A percentile compares a stretch with the other conserved stretches of the same genome.
Conservation (phyloP, 2,329 filamentous ascomycete species). For the Talaromyces piceae region DNA sequence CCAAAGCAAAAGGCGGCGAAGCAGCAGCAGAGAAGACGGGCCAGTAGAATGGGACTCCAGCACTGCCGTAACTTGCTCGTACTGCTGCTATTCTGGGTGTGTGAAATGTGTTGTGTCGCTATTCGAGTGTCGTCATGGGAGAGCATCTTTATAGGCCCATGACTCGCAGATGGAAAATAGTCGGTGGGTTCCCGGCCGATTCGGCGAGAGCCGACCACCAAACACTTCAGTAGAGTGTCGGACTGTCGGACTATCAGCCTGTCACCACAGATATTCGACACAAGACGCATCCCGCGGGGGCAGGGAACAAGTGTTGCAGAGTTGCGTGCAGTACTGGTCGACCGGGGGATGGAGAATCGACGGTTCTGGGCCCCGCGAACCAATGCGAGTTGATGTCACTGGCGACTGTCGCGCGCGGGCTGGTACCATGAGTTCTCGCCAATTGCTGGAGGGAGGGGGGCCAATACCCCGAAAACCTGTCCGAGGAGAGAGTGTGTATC, state of each 20-base stretch:
- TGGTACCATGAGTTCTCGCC: background rate
- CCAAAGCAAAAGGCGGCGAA: too few relatives aligned
- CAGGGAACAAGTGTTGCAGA: background rate
- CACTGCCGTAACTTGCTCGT: too few relatives aligned
- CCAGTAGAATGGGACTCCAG: too few relatives aligned
- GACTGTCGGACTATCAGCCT: too few relatives aligned
- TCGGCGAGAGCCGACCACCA: background rate
- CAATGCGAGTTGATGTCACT: constrained; percentile 12
- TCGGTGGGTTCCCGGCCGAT: background rate
- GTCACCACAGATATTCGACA: too few relatives aligned
- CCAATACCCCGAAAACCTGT: too few relatives aligned
- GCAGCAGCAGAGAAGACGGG: too few relatives aligned
- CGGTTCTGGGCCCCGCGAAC: constrained; percentile 5
- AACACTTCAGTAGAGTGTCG: background rate
- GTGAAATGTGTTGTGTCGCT: background rate
- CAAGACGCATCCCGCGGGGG: background rate
- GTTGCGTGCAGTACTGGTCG: background rate
- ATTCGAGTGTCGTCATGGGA: background rate
- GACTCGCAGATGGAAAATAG: background rate
- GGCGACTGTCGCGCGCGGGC: too few relatives aligned
- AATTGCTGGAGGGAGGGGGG: too few relatives aligned
- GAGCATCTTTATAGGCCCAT: background rate
- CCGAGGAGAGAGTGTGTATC: too few relatives aligned
- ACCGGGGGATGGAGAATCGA: background rate
- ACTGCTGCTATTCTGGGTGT: too few relatives aligned